Evolutionary conservation across 768 basidiomycete species (phyloP), one percentile per base, ranked within the genome.

Genomic region (Trametes cubensis): DNA sequence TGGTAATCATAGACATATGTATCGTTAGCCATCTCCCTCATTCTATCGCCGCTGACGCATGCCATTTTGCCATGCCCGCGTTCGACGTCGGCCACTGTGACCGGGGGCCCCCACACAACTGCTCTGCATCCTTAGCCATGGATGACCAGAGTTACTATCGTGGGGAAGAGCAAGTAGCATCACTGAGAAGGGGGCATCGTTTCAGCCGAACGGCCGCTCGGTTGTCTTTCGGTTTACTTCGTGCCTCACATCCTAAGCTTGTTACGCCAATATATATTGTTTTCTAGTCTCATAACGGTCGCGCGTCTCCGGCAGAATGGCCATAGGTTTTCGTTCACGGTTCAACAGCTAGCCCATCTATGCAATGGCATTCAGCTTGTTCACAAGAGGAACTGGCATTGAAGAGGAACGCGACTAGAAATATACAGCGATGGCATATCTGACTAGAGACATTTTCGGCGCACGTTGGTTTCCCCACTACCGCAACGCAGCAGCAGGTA

Each of bases 111-210:
- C 67, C 67, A 61, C 62, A 61, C 64, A 63, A 68, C 67, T 68
- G 67, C 67, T 65, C 67, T 47, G 5, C 60, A 57, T 64, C 60
- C 45, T 21, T 41, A 8, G n/a, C 41, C 47, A 60, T 59, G 62
- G 65, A 55, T 54, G 64, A 39, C 30, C 23, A 41, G 67, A 63
- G 61, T 68, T 68, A 68, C 64, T 65, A 68, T 66, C 61, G 62
- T 62, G 64, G 67, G 64, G 65, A 48, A 68, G 62, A 66, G 23
- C 52, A 59, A 66, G 34, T 11, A 34, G 34, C 34, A 7, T 51
- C 49, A 50, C 41, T 53, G 14, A n/a, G 15, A 4, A 41, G 23
- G 38, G 61, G 62, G 60, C 60, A 62, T 51, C 40, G 64, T 59
- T 64, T 64, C 55, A 64, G 56, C 59, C 57, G 44, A 42, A 46